A percentile compares a stretch with the other conserved stretches of the same genome.
Conservation (phyloP, 345 rosid species). For the Eucalyptus pauciflora region DNA sequence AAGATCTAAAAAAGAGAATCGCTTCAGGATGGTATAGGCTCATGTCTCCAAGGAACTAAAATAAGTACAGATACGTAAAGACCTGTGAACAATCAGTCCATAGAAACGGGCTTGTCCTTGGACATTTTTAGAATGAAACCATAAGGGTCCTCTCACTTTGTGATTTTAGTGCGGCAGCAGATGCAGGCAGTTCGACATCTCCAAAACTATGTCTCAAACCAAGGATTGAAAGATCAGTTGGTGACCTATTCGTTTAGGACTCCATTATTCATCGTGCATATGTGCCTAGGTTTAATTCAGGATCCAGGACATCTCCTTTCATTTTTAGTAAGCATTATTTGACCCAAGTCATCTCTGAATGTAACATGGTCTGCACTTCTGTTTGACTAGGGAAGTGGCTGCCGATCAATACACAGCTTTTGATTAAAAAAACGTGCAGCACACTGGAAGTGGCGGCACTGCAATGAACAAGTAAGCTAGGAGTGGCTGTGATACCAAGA, state of each 20-base stretch:
- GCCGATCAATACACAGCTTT: background rate
- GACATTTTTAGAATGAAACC: background rate
- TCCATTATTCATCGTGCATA: background rate
- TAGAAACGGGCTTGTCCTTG: background rate
- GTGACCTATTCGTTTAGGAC: background rate
- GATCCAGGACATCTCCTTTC: background rate
- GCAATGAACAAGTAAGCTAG: background rate
- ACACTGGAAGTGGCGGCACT: background rate
- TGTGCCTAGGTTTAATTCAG: background rate
- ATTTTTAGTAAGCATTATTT: no score
- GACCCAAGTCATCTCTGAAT: background rate
- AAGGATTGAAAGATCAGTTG: background rate
- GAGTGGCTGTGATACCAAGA: background rate
- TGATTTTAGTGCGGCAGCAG: background rate
- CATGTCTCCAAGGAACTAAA: no score
- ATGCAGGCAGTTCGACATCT: background rate
- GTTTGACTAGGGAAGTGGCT: background rate
- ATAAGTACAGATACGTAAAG: no score
- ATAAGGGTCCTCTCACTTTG: background rate
- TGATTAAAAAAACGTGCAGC: no score
- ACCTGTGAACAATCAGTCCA: no score
- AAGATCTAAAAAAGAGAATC: background rate
- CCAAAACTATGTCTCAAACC: background rate
- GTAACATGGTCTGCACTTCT: background rate
- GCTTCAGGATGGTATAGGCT: no score